Conservation (phyloP, 192 early-diverging fungal species). For the Cetraspora pellucida region DNA sequence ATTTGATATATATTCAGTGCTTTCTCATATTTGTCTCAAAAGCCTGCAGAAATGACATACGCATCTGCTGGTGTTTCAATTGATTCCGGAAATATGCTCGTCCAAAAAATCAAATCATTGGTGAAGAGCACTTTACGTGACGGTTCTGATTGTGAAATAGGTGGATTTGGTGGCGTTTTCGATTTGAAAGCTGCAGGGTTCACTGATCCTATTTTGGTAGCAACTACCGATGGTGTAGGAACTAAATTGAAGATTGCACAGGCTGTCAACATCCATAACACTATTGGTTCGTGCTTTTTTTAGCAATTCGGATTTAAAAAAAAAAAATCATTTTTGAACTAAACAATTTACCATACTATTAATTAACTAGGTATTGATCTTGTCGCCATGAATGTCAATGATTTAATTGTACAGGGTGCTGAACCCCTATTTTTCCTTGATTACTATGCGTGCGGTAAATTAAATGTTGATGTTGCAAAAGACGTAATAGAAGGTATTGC, state of each 20-base stretch:
- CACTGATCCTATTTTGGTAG: conserved; percentile 90
- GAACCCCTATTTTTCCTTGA: conserved; percentile 99
- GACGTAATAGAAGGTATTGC: conserved; percentile 94
- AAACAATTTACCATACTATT: neutral
- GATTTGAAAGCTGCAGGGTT: conserved; percentile 94
- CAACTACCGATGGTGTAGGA: conserved; percentile 98
- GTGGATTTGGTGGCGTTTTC: conserved; percentile 98
- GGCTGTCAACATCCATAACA: conserved; percentile 80
- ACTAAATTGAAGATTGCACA: conserved; percentile 99
- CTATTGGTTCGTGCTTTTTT: conserved; percentile 64
- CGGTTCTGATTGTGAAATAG: conserved; percentile 97
- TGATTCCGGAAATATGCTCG: conserved; percentile 93
- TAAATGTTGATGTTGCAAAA: conserved; percentile 88
- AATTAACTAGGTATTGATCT: conserved; percentile 70
- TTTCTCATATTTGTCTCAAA: conserved; percentile 46
- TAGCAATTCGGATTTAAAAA: neutral
- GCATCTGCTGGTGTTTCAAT: conserved; percentile 96
- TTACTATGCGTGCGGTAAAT: conserved; percentile 94
- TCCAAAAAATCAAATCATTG: conserved; percentile 93
- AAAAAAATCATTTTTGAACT: neutral
- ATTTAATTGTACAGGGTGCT: conserved; percentile 97
- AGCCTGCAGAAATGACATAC: conserved; percentile 70
- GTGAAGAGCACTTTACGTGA: conserved; percentile 90
- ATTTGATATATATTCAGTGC: conserved; percentile 35
- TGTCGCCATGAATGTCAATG: conserved; percentile 99